Base-by-base conservation (phyloP, 495 filamentous ascomycete genomes). In the Cudoniella acicularis region DNA sequence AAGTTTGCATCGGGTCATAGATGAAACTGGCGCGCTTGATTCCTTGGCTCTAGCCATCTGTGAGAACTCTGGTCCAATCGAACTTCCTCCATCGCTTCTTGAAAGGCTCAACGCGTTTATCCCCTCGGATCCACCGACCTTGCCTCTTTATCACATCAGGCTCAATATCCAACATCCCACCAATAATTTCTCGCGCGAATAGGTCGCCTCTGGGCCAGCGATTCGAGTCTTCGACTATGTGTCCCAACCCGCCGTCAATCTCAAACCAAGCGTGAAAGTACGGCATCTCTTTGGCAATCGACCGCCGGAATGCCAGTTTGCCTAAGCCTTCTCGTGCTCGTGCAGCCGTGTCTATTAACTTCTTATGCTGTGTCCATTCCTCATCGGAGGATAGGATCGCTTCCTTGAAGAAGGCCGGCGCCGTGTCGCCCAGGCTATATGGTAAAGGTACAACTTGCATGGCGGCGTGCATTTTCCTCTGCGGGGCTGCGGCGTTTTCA, bases 261-360 rank as follows among this genome's bases (percentile, higher is more conserved):
- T 85, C 82, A 68, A 98, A 97, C 92, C 92, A 98, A 16, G 91
- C 92, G 63, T 98, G 94, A 72, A 98, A 98, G 69, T 98, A 98
- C 22, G 94, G 94, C 92, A 96, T 96, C 75, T 98, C 94, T 76
- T 96, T 97, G 22, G 87, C 90, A 27, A 98, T 72, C 1, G 82
- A 86, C 48, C 85, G 78, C 2, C 94, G 82, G 72, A 98, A 98
- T 46, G 94, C 92, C 57, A 77, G 68, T 69, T 89, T 88, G 0
- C 95, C 95, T 36, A 90, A 66, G 1, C 90, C 86, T 51, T 84
- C 79, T 13, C 72, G 64, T 3, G 87, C 79, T 66, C 84, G 84
- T 46, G 81, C 77, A 11, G 89, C 83, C 0, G 94, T 98, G 68
- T 97, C 92, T 52, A 98, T 95, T 59, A 98, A 74, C 69, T 95